Base-by-base conservation (phyloP, 164 flowering plant genomes). In the Piper betle region DNA sequence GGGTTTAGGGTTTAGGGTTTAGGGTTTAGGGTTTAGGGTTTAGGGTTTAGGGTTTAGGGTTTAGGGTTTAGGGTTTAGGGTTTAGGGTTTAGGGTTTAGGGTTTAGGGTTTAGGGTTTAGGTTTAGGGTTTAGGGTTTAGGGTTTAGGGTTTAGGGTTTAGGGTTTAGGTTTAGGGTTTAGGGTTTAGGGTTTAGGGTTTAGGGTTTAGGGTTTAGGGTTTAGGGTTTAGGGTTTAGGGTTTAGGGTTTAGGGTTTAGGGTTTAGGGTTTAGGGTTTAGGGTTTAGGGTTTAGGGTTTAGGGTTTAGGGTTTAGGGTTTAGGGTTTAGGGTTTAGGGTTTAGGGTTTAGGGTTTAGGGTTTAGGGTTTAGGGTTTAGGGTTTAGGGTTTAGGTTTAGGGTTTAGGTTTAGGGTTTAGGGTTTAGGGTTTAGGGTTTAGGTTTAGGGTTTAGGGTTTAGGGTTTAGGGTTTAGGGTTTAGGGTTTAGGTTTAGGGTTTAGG, bases 301-400 rank as follows among this genome's bases (percentile, higher is more conserved):
- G 60, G 19, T 57, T 58, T 19, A 38, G 60, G 60, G 20, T 58
- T 58, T 19, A 38, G 60, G 60, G 20, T n/a, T n/a, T n/a, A n/a
- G n/a, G n/a, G n/a, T 58, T 58, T 5, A 11, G 60, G 60, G 3
- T 58, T 58, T 5, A 54, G 40, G 60, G 60, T 5, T 58, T 58
- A 58, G 60, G 60, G 60, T 58, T 58, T 58, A 58, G 60, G 60
- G 60, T 58, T 58, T 58, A 58, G 60, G 60, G 60, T 58, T 58
- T 58, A 58, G 60, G 60, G 60, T 58, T 58, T 58, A 58, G 60
- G 60, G 60, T 58, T 58, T 58, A 57, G 60, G 43, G 37, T 59
- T 38, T 54, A 54, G 57, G 62, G 62, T 39, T 59, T 59, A 59
- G 62, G 62, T 59, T 54, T 54, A 54, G 57, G 57, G 57, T 54